Conservation (phyloP, 805 yeast species). For the Wickerhamiella kazuoi region DNA sequence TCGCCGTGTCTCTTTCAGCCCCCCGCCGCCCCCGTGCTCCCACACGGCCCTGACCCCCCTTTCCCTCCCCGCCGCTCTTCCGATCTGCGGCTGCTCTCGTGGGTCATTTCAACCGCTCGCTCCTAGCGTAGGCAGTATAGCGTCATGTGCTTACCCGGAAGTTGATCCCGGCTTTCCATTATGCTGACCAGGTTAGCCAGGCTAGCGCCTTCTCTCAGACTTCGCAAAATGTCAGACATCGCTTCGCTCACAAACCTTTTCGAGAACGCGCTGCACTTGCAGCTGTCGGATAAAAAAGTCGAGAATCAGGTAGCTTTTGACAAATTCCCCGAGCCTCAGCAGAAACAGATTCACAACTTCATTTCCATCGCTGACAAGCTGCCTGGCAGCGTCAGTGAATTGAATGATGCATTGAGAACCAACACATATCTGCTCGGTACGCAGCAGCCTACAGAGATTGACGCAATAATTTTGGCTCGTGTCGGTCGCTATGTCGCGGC, state of each 20-base stretch:
- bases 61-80: too few species aligned
- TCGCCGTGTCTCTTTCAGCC: too few species aligned
- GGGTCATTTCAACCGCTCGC: too few species aligned
- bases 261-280: conserved; percentile 14
- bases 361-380: conserved; percentile 49
- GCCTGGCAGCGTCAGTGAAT: conserved; percentile 32
- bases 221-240: background rate
- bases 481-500: conserved; percentile 42
- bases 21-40: too few species aligned
- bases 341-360: conserved; percentile 67
- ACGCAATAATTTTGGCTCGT: conserved; percentile 48
- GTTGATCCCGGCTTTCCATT: background rate
- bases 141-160: background rate
- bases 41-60: too few species aligned
- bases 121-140: too few species aligned
- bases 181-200: background rate
- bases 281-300: conserved; percentile 7
- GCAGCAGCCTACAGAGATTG: conserved; percentile 43
- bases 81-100: too few species aligned
- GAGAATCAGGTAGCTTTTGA: conserved; percentile 6
- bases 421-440: conserved; percentile 58
- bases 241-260: conserved; percentile 15
- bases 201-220: background rate
- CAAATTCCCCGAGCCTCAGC: conserved; percentile 29
- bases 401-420: conserved; percentile 53